Base-by-base conservation (phyloP, 2,329 filamentous ascomycete genomes). In the Chaetomiaceae sp. region DNA sequence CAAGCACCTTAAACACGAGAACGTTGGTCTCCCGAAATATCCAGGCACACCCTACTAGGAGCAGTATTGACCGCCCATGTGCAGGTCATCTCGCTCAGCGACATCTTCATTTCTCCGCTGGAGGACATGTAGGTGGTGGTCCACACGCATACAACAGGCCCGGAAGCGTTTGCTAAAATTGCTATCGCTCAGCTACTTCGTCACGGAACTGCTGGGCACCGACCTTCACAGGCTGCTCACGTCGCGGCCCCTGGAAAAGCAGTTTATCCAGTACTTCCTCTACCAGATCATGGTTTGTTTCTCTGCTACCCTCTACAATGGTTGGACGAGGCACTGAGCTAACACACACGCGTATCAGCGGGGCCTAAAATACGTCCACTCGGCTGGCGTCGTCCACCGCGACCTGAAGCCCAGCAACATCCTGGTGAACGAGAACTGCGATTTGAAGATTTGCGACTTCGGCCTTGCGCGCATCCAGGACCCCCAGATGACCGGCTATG, bases 221-320 rank as follows among this genome's bases (percentile, higher is more conserved):
- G 93, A 98, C 68, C 77, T 98, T 55, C 93, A 98, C 72, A 84
- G 93, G 56, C 80, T 98, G 53, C 80, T 98, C 59, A 97, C 91
- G 41, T 97, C 93, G 38, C 78, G 93, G 65, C 93, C 93, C 19
- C 81, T 98, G 43, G 93, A 98, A 77, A 97, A 95, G 73, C 93
- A 98, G 69, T 98, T 98, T 69, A 97, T 98, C 62, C 93, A 98
- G 73, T 98, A 98, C 73, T 98, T 98, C 68, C 79, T 98, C 51
- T 98, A 98, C 70, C 93, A 98, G 71, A 98, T 98, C 62, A 80
- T 97, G 75, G 91, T 96, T 72, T 61, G 84, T 49, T n/a, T n/a
- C 20, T n/a, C 6, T 15, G 15, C 6, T 14, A 7, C 18, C 20
- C 4, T 12, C 10, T 15, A 36, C n/a, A 39, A 4, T 12, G 10